These are phyloP conservation scores for Kodamaea hsintzibuensis DNA, from an alignment of 805 yeast genomes.

Conservation along the genomic window DNA sequence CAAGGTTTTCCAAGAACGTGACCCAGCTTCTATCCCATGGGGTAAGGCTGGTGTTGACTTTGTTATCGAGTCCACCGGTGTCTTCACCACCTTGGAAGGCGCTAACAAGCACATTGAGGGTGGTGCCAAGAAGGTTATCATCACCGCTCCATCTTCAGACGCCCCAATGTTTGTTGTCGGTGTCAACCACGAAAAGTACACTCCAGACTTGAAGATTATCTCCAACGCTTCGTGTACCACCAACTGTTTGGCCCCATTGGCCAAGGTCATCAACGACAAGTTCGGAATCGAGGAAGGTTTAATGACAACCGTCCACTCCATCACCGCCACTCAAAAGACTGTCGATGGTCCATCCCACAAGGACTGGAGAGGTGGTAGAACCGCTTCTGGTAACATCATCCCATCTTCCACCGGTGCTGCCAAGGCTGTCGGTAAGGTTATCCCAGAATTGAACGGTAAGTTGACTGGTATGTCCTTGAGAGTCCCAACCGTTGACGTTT, in stretches of 20 bases:
- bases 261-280: constrained; percentile 36
- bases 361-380: constrained; percentile 43
- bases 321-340: constrained; percentile 39
- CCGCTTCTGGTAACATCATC: constrained; percentile 38
- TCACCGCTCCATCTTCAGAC: constrained; percentile 37
- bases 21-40: constrained; percentile 37
- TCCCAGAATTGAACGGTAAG: constrained; percentile 38
- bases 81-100: constrained; percentile 36
- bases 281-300: constrained; percentile 38
- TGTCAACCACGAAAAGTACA: constrained; percentile 35
- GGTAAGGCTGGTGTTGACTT: constrained; percentile 33
- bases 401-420: constrained; percentile 42
- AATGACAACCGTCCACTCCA: constrained; percentile 40
- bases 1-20: constrained; percentile 35
- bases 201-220: constrained; percentile 32
- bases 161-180: constrained; percentile 40
- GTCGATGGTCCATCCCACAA: constrained; percentile 41
- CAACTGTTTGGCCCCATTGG: constrained; percentile 40
- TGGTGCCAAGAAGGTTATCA: constrained; percentile 37
- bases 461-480: constrained; percentile 39
- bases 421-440: constrained; percentile 39
- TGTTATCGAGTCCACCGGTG: constrained; percentile 38
- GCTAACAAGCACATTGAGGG: constrained; percentile 38
- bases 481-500: constrained; percentile 38
- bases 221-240: constrained; percentile 41